Evolutionary conservation across 768 basidiomycete species (phyloP).

Genomic region (Tephrocybe sp.): DNA sequence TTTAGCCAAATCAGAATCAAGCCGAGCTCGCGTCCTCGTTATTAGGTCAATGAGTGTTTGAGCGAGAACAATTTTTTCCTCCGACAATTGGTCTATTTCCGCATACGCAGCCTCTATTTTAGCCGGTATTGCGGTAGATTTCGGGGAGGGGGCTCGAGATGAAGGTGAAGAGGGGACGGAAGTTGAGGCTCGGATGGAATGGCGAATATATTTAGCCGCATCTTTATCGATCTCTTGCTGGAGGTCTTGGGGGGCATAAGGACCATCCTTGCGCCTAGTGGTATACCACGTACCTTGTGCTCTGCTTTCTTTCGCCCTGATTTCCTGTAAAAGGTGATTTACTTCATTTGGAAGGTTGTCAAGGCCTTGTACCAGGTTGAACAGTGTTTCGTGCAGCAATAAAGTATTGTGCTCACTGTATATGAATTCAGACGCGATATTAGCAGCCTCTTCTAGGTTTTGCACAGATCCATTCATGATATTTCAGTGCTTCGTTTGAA

Average conservation of each 20-base stretch:
- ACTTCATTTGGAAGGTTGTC: slow-evolving; percentile 58
- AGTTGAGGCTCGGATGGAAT: slow-evolving; percentile 35
- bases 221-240: slow-evolving; percentile 53
- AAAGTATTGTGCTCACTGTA: slow-evolving; percentile 38
- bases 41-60: slow-evolving; percentile 51
- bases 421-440: slow-evolving; percentile 55
- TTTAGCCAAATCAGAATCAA: slow-evolving; percentile 50
- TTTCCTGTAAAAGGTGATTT: slow-evolving; percentile 51
- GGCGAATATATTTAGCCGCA: slow-evolving; percentile 49
- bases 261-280: neutral
- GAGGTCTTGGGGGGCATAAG: slow-evolving; percentile 33
- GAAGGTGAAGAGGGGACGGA: slow-evolving; percentile 25
- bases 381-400: neutral
- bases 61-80: slow-evolving; percentile 47
- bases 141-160: slow-evolving; percentile 37
- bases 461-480: slow-evolving; percentile 33
- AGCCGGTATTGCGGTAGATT: slow-evolving; percentile 35
- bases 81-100: slow-evolving; percentile 43
- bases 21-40: slow-evolving; percentile 43
- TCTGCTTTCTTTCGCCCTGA: slow-evolving; percentile 44
- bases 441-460: slow-evolving; percentile 53
- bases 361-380: slow-evolving; percentile 33
- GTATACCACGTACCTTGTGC: slow-evolving; percentile 35
- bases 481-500: neutral
- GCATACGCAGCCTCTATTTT: slow-evolving; percentile 46